These are phyloP conservation scores for Yamadazyma kitorensis DNA, from an alignment of 805 yeast genomes.

Conservation along the genomic window DNA sequence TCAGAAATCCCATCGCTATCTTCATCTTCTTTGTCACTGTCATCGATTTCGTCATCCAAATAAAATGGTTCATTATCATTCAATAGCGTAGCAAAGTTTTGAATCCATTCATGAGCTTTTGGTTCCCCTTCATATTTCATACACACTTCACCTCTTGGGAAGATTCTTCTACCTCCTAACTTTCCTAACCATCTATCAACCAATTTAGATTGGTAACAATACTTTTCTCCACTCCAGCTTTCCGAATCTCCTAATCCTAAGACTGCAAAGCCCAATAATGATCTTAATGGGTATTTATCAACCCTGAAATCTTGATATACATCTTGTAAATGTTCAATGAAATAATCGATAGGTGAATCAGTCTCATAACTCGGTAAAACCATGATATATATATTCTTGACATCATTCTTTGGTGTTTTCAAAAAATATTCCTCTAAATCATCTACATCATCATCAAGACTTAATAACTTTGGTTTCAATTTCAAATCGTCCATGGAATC, in stretches of 20 bases:
- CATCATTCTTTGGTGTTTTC: constrained; percentile 47
- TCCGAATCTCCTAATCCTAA: constrained; percentile 87
- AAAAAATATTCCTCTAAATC: constrained; percentile 83
- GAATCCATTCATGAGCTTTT: constrained; percentile 65
- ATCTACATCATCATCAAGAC: constrained; percentile 76
- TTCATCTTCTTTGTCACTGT: constrained; percentile 43
- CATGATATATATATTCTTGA: constrained; percentile 58
- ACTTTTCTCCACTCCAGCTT: constrained; percentile 71
- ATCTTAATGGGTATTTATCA: constrained; percentile 73
- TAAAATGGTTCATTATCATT: constrained; percentile 69
- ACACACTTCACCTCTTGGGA: constrained; percentile 82
- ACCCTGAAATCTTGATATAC: constrained; percentile 82
- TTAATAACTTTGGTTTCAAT: constrained; percentile 52
- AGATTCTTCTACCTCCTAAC: constrained; percentile 81
- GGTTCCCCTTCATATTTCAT: constrained; percentile 65
- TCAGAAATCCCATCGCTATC: constrained; percentile 30
- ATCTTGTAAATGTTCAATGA: constrained; percentile 74
- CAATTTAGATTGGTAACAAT: constrained; percentile 78
- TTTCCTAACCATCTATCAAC: constrained; percentile 77
- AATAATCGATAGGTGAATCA: constrained; percentile 88
- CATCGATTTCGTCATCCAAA: constrained; percentile 58
- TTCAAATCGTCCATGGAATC: constrained; percentile 19
- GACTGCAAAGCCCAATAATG: constrained; percentile 76
- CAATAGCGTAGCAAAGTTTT: constrained; percentile 55
- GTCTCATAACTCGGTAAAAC: constrained; percentile 90